phyloP scores from a whole-genome alignment of 495 filamentous ascomycete genomes.

The Amorphotheca resinae region DNA sequence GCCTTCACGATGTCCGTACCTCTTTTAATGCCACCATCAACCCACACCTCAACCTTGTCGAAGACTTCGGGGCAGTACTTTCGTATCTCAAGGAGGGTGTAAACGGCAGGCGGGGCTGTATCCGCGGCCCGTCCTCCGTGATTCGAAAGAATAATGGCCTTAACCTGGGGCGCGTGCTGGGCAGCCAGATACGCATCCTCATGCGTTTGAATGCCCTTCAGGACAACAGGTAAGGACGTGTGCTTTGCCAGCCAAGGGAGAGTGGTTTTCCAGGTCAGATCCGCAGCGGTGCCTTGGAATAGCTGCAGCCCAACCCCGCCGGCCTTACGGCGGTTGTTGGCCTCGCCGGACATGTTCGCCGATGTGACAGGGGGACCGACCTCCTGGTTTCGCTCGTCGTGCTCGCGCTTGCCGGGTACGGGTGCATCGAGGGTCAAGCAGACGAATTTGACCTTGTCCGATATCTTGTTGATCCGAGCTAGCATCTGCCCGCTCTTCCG shows the following conservation, averaged over 20 bases:
- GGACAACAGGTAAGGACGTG: constrained; percentile 68
- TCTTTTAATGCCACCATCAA: constrained; percentile 80
- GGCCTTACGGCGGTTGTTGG: constrained; percentile 28
- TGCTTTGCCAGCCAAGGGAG: constrained; percentile 65
- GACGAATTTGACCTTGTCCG: constrained; percentile 17
- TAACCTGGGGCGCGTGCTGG: constrained; percentile 56
- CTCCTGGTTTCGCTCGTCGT: constrained; percentile 55
- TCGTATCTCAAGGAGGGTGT: constrained; percentile 78
- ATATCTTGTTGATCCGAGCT: constrained; percentile 49
- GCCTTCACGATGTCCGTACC: constrained; percentile 91
- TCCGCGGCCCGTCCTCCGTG: constrained; percentile 82
- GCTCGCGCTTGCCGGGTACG: constrained; percentile 78
- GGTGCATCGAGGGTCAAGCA: constrained; percentile 84
- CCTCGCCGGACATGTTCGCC: constrained; percentile 25
- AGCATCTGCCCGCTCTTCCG: constrained; percentile 74
- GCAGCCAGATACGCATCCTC: constrained; percentile 81
- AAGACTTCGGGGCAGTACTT: constrained; percentile 88
- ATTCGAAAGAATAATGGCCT: constrained; percentile 75
- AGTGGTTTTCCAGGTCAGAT: constrained; percentile 75
- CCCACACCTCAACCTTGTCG: constrained; percentile 65
- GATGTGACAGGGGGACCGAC: constrained; percentile 26
- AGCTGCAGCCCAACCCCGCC: constrained; percentile 42
- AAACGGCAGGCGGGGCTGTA: constrained; percentile 76
- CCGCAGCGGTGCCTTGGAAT: constrained; percentile 69
- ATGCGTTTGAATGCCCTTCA: constrained; percentile 90